Evolutionary conservation across 768 basidiomycete genomes (phyloP).

Genomic region (Suillus ampliporus): DNA sequence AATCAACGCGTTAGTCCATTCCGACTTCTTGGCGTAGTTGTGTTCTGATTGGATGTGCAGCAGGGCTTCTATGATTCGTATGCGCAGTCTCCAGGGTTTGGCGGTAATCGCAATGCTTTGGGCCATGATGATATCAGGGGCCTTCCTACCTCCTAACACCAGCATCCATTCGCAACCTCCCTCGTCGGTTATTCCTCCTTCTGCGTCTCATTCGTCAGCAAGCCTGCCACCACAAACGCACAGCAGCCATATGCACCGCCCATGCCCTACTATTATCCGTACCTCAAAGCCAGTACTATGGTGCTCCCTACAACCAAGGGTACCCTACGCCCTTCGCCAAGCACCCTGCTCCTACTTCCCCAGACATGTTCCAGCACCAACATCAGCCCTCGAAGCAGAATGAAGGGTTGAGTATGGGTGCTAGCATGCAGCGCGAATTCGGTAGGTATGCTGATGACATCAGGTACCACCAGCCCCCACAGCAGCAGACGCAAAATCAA

Average conservation of each 20-base stretch:
- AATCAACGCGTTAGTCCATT: constrained; percentile 61
- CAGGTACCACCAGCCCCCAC: constrained; percentile 59
- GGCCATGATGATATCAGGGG: constrained; percentile 81
- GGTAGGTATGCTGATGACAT: constrained; percentile 47
- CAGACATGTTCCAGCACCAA: constrained; percentile 27
- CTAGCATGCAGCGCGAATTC: constrained; percentile 41
- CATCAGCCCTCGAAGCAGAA: constrained; percentile 52
- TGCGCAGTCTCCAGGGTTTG: constrained; percentile 65
- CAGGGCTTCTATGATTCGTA: constrained; percentile 84
- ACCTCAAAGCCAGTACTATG: constrained; percentile 81
- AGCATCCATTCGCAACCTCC: constrained; percentile 42
- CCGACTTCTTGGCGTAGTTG: constrained; percentile 3
- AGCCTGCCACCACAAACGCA: constrained; percentile 62
- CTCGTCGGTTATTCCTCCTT: constrained; percentile 54
- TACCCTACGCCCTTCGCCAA: constrained; percentile 77
- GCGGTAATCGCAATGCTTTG: constrained; percentile 61
- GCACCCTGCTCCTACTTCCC: constrained; percentile 73
- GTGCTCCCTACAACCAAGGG: constrained; percentile 66
- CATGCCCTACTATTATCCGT: constrained; percentile 63
- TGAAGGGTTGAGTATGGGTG: constrained; percentile 49
- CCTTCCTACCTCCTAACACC: constrained; percentile 63
- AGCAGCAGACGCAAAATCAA: constrained; percentile 56
- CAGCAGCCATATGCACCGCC: constrained; percentile 73
- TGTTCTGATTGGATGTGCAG: constrained; percentile 23
- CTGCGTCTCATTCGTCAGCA: constrained; percentile 59